phyloP scores from a whole-genome alignment of 2,329 filamentous ascomycete genomes.

The Aspergillaceae sp. region DNA sequence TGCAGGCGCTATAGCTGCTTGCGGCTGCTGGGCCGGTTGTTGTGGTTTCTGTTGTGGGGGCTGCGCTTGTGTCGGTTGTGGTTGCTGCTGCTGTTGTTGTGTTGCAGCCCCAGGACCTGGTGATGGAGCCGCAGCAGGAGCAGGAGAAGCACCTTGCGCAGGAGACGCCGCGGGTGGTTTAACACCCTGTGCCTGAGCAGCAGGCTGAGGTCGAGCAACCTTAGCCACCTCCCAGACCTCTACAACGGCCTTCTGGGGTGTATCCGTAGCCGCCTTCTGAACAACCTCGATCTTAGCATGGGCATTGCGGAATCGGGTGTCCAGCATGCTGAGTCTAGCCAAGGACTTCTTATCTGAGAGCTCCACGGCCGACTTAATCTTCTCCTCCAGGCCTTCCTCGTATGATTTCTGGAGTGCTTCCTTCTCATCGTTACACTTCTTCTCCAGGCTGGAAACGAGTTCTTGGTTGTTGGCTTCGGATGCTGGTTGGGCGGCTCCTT shows the following conservation, averaged over 20 bases:
- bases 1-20: neutral
- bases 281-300: constrained; percentile 70
- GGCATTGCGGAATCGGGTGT: constrained; percentile 57
- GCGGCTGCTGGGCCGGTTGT: neutral
- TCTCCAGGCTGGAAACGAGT: constrained; percentile 30
- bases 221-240: constrained; percentile 85
- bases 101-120: constrained; percentile 7
- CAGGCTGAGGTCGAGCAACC: constrained; percentile 46
- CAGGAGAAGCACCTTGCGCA: constrained; percentile 11
- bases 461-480: constrained; percentile 22
- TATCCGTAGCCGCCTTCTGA: constrained; percentile 72
- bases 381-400: constrained; percentile 51
- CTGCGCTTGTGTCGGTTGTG: constrained; percentile 4
- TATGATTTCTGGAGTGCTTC: constrained; percentile 38
- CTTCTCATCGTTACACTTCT: constrained; percentile 32
- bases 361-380: constrained; percentile 52
- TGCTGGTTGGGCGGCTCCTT: constrained; percentile 10
- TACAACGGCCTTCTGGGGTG: constrained; percentile 69
- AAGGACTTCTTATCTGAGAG: constrained; percentile 67
- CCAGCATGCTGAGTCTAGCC: constrained; percentile 68
- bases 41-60: constrained; percentile 8
- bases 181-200: constrained; percentile 25
- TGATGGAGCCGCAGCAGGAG: constrained; percentile 11
- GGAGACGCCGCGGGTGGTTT: constrained; percentile 20
- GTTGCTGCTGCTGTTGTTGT: constrained; percentile 2